Evolutionary conservation across 345 rosid species (phyloP).

Genomic region (Fremontodendron californicum): DNA sequence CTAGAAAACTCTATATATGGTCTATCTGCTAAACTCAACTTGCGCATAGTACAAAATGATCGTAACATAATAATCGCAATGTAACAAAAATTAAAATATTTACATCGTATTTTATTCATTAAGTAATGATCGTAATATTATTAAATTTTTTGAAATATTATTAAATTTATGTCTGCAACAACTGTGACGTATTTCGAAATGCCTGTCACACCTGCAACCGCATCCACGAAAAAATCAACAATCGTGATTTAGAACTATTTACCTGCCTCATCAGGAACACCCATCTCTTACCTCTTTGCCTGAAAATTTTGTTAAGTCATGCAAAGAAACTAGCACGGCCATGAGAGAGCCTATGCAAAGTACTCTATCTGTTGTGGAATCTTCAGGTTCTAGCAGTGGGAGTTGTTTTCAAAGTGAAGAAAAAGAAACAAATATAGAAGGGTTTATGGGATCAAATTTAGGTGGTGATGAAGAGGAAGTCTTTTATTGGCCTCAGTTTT

Average conservation of each 20-base stretch:
- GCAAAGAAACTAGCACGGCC: background rate
- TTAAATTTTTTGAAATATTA: too few relatives aligned
- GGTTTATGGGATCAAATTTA: background rate
- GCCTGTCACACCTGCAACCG: too few relatives aligned
- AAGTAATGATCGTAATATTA: too few relatives aligned
- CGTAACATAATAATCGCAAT: too few relatives aligned
- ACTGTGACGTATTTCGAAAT: too few relatives aligned
- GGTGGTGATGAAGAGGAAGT: background rate
- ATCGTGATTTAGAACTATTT: too few relatives aligned
- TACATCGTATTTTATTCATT: too few relatives aligned
- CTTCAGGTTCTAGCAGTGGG: background rate
- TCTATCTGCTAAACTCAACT: slow-evolving; percentile 11
- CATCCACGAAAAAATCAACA: too few relatives aligned
- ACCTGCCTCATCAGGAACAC: slow-evolving; percentile 1
- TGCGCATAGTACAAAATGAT: too few relatives aligned
- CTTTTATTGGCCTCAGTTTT: slow-evolving; percentile 15
- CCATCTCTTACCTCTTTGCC: background rate
- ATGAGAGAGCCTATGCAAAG: background rate
- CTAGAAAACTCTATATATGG: slow-evolving; percentile 9
- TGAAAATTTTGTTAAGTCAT: background rate
- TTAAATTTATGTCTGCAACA: too few relatives aligned
- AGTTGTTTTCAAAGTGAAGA: background rate
- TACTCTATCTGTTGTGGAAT: background rate
- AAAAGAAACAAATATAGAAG: background rate
- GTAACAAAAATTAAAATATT: too few relatives aligned